Evolutionary conservation across 305 asterid species (phyloP), one percentile per base, ranked within the genome.

Genomic region (Rubia tinctorum): DNA sequence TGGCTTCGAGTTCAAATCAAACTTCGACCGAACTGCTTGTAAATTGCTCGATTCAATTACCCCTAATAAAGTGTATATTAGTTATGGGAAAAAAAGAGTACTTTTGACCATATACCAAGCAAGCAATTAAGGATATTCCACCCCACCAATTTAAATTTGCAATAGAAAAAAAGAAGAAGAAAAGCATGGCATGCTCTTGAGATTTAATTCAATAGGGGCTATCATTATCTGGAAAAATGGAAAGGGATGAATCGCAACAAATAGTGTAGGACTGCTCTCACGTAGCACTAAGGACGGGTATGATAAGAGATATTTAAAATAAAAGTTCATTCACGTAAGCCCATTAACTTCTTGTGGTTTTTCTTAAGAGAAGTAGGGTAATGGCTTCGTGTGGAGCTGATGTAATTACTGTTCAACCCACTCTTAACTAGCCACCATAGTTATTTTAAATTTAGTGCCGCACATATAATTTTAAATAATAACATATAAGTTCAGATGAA

Each of bases 241-340:
- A 69, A 47, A 65, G 69, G 71, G 73, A 39, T 63, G 74, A 74
- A 75, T 74, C 64, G 40, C 47, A 79, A n/a, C n/a, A n/a, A n/a
- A n/a, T n/a, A n/a, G n/a, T n/a, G n/a, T n/a, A n/a, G n/a, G n/a
- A n/a, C n/a, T n/a, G 49, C 58, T 51, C 69, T 51, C 69, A 37
- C 60, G 68, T 8, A 53, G 66, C 75, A 73, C 75, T 66, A 80
- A 77, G 55, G 44, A 62, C 44, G 51, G 60, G 42, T 37, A 22
- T n/a, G 77, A 71, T 55, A 39, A 75, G 42, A 69, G 72, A 76
- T 76, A 61, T 69, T 79, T 78, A 44, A 77, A 70, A n/a, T n/a
- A 13, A 47, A 47, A 47, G 53, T 78, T 71, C 77, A 61, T 70
- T 63, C 73, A 45, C 70, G 56, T 53, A 51, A 25, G 30, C 79